Base-by-base conservation (phyloP, 2,329 filamentous ascomycete genomes). In the Tolypocladium tropicale region DNA sequence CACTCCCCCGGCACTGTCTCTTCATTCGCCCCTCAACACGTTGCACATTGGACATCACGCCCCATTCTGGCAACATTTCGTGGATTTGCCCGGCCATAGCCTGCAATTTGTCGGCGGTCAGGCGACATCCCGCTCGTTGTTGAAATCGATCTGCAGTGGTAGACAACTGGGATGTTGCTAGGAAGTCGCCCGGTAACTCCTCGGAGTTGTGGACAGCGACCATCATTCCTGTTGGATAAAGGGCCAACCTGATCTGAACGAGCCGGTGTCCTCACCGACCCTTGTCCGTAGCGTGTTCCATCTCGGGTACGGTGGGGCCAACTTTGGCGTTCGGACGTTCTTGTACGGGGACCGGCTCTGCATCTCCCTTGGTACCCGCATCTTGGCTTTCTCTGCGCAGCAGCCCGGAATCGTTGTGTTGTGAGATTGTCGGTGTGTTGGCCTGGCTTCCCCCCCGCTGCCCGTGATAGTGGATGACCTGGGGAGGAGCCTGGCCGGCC, bases 391-490 rank as follows among this genome's bases (percentile, higher is more conserved):
- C 76, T 30, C 77, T 74, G 48, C 76, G 70, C 61, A 75, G 67
- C 36, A 76, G 59, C 1, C 73, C 76, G 0, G 71, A 65, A 49
- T 83, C 81, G 52, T 78, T 76, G 52, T 78, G 75, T 57, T 78
- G 77, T 23, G 77, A 70, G 28, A 78, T 69, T 0, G 82, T 86
- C 14, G 83, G 83, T 0, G 83, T 86, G 63, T 84, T 85, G 10
- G 82, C 79, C 64, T 86, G 83, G 63, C 83, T 86, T 12, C 83
- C 83, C n/a, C 83, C 83, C 41, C 83, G 75, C 66, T 86, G 83
- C 6, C 83, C 83, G 60, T 86, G 83, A 61, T 86, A 86, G 62
- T 86, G 83, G 33, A 86, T 76, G 2, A 86, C 83, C 64, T 86
- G 83, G 11, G 83, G 83, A 30, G 83, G 82, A 18, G 78, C 74